Conservation (phyloP, 2,329 filamentous ascomycete species). For the Fusarium veterinarium region DNA sequence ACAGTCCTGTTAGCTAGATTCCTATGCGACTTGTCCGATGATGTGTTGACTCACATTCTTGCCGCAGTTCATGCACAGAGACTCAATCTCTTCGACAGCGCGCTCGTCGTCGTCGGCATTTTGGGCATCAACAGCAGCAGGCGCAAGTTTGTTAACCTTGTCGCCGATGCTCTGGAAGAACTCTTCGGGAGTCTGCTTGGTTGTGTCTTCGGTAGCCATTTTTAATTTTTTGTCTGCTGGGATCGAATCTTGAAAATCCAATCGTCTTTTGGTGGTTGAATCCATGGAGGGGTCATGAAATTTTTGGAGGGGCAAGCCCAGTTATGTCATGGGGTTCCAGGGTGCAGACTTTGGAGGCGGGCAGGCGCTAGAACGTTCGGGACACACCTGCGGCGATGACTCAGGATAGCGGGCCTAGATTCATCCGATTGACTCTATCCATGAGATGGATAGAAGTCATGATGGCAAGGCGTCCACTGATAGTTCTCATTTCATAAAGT, state of each 20-base stretch:
- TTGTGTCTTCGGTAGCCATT: conserved; percentile 58
- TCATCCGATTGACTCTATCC: conserved; percentile 14
- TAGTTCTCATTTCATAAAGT: conserved; percentile 59
- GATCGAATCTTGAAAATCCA: conserved; percentile 28
- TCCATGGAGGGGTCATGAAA: conserved; percentile 46
- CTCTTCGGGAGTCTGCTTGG: conserved; percentile 58
- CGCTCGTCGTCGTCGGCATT: conserved; percentile 61
- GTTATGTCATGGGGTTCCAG: conserved; percentile 47
- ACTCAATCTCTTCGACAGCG: conserved; percentile 77
- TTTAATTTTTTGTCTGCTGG: conserved; percentile 48
- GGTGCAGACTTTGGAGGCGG: conserved; percentile 36
- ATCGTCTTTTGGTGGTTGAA: conserved; percentile 30
- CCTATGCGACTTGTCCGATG: not conserved
- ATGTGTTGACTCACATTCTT: conserved; percentile 69
- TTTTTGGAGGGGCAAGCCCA: conserved; percentile 49
- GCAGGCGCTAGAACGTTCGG: conserved; percentile 44
- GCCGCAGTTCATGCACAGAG: conserved; percentile 87
- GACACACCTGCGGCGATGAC: conserved; percentile 19
- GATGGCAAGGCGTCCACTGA: not conserved
- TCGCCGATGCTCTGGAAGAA: conserved; percentile 73
- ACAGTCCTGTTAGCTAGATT: conserved; percentile 26
- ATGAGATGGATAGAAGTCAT: not conserved
- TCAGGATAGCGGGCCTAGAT: conserved; percentile 20
- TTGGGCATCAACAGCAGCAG: conserved; percentile 51
- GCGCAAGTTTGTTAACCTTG: conserved; percentile 66